phyloP scores from a whole-genome alignment of 2,329 filamentous ascomycete species.

The Exserohilum rostratum region DNA sequence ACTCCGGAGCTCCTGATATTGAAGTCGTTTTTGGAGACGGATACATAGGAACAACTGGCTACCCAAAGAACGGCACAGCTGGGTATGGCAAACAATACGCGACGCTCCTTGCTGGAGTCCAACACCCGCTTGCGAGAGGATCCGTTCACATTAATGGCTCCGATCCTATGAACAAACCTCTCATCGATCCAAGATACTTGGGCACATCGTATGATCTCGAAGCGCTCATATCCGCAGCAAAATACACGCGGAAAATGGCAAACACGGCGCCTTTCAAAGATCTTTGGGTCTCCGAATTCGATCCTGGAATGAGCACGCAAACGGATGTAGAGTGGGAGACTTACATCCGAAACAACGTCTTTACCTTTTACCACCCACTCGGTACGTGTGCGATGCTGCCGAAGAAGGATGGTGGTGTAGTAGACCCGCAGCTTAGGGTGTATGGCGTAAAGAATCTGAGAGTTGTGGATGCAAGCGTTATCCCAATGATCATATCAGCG shows the following conservation, averaged over 20 bases:
- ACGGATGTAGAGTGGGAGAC: slow-evolving; percentile 29
- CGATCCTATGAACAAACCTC: slow-evolving; percentile 14
- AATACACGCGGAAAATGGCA: slow-evolving; percentile 33
- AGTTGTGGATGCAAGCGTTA: slow-evolving; percentile 25
- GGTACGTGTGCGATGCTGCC: slow-evolving; percentile 43
- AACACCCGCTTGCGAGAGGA: slow-evolving; percentile 39
- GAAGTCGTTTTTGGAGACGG: slow-evolving; percentile 54
- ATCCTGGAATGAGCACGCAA: slow-evolving; percentile 26
- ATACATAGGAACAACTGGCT: slow-evolving; percentile 50
- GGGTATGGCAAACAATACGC: slow-evolving; percentile 30
- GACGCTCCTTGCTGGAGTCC: slow-evolving; percentile 37
- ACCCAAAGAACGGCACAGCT: slow-evolving; percentile 30
- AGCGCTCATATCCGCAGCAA: slow-evolving; percentile 15
- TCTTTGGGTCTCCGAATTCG: slow-evolving; percentile 34
- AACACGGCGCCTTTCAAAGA: slow-evolving; percentile 31
- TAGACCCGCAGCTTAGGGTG: slow-evolving; percentile 24
- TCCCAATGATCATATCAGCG: slow-evolving; percentile 25
- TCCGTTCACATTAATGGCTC: slow-evolving; percentile 26
- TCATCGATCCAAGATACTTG: slow-evolving; percentile 32
- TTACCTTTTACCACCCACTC: slow-evolving; percentile 34
- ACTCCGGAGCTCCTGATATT: slow-evolving; percentile 45
- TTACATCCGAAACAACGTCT: slow-evolving; percentile 18
- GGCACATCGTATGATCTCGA: slow-evolving; percentile 25
- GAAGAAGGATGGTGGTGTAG: slow-evolving; percentile 24
- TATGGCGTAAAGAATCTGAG: slow-evolving; percentile 24